Evolutionary conservation across 768 basidiomycete species (phyloP).

Genomic region (Wakefieldia striispora): DNA sequence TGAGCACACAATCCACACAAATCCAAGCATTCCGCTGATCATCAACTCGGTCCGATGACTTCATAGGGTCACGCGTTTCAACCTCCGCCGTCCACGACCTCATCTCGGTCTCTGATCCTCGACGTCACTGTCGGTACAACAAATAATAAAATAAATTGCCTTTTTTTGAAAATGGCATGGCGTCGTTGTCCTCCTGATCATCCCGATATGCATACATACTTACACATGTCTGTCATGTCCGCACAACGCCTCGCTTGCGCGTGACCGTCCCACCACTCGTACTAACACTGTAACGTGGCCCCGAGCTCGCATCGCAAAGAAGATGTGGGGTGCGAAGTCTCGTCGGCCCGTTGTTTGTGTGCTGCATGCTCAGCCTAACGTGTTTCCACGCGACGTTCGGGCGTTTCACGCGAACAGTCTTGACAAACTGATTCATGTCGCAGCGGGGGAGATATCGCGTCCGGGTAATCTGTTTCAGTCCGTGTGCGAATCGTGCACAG

Average conservation of each 20-base stretch:
- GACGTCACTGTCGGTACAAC: not conserved
- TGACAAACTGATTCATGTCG: no score
- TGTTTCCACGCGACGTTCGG: conserved; percentile 20
- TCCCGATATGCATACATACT: conserved; percentile 18
- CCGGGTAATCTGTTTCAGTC: conserved; percentile 15
- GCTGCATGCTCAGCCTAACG: no score
- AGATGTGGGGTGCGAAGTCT: no score
- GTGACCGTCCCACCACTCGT: no score
- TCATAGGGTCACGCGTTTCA: conserved; percentile 16
- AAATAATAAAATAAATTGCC: no score
- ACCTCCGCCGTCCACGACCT: conserved; percentile 9
- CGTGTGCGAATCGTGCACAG: conserved; percentile 1
- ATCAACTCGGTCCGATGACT: conserved; percentile 25
- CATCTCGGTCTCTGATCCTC: conserved; percentile 28
- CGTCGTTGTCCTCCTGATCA: not conserved
- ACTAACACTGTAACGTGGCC: not conserved
- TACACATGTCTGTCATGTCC: no score
- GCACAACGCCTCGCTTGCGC: no score
- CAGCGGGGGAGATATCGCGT: not conserved
- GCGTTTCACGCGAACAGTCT: conserved; percentile 17
- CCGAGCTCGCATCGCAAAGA: conserved; percentile 14
- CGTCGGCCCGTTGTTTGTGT: no score
- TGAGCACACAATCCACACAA: conserved; percentile 4
- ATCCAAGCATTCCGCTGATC: conserved; percentile 1
- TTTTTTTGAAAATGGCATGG: no score